A percentile compares a stretch with the other conserved stretches of the same genome.
Evolutionary conservation across 2,329 filamentous ascomycete species (phyloP).

Genomic region (Ophiostoma montium): DNA sequence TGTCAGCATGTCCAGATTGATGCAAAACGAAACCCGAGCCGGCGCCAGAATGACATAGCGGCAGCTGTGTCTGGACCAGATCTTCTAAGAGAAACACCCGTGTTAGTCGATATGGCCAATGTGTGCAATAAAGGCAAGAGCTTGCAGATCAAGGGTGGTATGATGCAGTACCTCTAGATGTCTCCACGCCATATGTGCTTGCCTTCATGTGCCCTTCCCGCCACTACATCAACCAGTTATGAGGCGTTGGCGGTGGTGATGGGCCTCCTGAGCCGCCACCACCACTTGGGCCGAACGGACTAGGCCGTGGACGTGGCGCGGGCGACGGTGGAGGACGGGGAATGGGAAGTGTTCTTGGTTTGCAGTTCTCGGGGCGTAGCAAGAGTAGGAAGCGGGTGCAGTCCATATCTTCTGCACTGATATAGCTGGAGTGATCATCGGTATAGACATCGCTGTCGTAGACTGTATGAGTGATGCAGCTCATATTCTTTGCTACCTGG

Average conservation of each 20-base stretch:
- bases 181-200: not conserved
- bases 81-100: too few species aligned
- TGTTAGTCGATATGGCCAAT: too few species aligned
- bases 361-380: not conserved
- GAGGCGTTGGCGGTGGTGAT: conserved; percentile 11
- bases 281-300: conserved; percentile 9
- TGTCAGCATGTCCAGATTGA: too few species aligned
- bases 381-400: not conserved
- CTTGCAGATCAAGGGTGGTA: too few species aligned
- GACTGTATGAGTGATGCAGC: too few species aligned
- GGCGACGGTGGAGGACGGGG: conserved; percentile 10
- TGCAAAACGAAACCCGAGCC: too few species aligned
- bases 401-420: too few species aligned
- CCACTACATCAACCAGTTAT: not conserved
- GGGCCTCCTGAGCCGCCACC: conserved; percentile 11
- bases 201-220: not conserved
- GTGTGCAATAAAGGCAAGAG: too few species aligned
- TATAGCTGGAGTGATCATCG: not conserved
- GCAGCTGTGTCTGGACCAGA: too few species aligned
- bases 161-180: too few species aligned
- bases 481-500: too few species aligned
- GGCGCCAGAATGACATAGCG: too few species aligned
- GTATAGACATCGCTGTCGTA: not conserved
- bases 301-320: conserved; percentile 8
- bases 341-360: not conserved